A percentile compares a stretch with the other conserved stretches of the same genome.
Conservation (phyloP, 2,329 filamentous ascomycete genomes). For the Verticillium nonalfalfae region DNA sequence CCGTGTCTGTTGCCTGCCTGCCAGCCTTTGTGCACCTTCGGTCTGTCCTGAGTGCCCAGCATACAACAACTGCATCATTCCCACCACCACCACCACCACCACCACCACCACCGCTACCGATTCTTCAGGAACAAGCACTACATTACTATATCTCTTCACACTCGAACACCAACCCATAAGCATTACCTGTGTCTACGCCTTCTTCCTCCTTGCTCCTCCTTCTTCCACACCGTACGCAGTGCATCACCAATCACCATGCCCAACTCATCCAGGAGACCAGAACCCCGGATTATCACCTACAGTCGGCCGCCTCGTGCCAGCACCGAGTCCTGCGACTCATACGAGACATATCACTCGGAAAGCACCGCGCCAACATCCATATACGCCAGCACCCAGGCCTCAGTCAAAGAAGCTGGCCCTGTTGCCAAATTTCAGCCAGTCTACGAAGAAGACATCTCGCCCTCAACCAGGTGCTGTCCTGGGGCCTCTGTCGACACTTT, state of each 20-base stretch:
- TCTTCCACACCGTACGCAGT: neutral
- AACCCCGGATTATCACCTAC: neutral
- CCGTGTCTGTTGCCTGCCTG: neutral
- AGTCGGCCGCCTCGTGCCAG: constrained; percentile 30
- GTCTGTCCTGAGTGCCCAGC: neutral
- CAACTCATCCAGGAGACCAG: constrained; percentile 24
- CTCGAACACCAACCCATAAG: neutral
- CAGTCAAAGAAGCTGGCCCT: constrained; percentile 21
- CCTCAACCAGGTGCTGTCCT: constrained; percentile 34
- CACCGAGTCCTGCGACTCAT: constrained; percentile 31
- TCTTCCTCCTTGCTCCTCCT: neutral
- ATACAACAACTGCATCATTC: neutral
- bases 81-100: neutral
- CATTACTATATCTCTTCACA: neutral
- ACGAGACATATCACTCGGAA: constrained; percentile 37
- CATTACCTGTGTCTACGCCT: no score
- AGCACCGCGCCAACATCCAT: constrained; percentile 42
- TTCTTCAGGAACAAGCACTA: no score
- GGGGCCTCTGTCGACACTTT: constrained; percentile 72
- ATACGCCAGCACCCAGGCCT: constrained; percentile 31
- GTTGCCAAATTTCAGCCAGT: constrained; percentile 13
- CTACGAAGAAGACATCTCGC: constrained; percentile 27
- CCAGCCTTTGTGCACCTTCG: neutral
- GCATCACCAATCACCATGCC: constrained; percentile 15
- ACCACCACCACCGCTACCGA: no score